Evolutionary conservation across 257 asterid genomes (phyloP).

Genomic region (Pogostemon cablin): DNA sequence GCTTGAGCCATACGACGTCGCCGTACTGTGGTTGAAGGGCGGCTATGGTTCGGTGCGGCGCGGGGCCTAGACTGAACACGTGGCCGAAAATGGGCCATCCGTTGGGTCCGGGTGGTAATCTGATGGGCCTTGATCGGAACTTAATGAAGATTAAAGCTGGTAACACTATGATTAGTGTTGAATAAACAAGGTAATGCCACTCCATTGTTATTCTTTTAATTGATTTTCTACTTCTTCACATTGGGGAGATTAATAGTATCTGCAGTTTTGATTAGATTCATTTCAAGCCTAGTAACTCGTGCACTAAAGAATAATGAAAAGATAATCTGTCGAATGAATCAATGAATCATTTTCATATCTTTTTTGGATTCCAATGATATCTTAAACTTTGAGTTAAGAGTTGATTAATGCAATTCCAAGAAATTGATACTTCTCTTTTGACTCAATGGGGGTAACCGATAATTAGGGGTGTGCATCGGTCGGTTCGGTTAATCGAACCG

Average conservation of each 20-base stretch:
- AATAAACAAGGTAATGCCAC: slow-evolving; percentile 31
- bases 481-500: too few species aligned
- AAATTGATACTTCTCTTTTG: background rate
- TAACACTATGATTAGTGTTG: slow-evolving; percentile 24
- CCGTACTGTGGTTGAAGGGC: slow-evolving; percentile 40
- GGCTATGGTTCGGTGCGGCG: slow-evolving; percentile 47
- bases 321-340: too few species aligned
- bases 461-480: too few species aligned
- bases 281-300: background rate
- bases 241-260: background rate
- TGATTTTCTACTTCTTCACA: background rate
- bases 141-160: slow-evolving; percentile 23
- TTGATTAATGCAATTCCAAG: slow-evolving; percentile 7
- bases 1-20: slow-evolving; percentile 51
- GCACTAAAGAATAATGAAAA: too few species aligned
- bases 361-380: too few species aligned
- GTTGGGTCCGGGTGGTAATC: slow-evolving; percentile 51
- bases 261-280: background rate
- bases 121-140: background rate
- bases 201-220: slow-evolving; percentile 19
- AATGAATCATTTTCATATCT: too few species aligned
- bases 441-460: background rate
- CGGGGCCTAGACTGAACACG: slow-evolving; percentile 50
- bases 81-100: slow-evolving; percentile 62
- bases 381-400: too few species aligned